phyloP scores from a whole-genome alignment of 2,329 filamentous ascomycete species.

The Plectosphaerella sp. region DNA sequence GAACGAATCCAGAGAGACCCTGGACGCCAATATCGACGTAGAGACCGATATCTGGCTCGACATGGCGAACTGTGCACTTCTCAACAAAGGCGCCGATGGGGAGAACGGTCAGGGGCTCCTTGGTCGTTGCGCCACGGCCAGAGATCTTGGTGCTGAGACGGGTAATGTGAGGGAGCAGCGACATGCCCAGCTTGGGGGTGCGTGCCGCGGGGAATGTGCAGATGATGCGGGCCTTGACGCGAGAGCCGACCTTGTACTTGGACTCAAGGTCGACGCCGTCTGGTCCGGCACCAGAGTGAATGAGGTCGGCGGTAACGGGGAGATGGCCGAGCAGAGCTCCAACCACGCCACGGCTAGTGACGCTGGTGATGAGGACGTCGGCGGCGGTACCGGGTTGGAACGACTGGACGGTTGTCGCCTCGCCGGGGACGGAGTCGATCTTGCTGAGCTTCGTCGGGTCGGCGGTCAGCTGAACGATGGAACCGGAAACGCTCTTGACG shows the following conservation, averaged over 20 bases:
- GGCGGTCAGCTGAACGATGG: slow-evolving; percentile 81
- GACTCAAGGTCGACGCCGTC: slow-evolving; percentile 66
- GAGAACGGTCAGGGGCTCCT: slow-evolving; percentile 52
- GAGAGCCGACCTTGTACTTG: slow-evolving; percentile 78
- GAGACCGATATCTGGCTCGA: slow-evolving; percentile 75
- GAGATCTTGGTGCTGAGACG: slow-evolving; percentile 50
- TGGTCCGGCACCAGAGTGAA: slow-evolving; percentile 78
- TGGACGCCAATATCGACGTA: slow-evolving; percentile 64
- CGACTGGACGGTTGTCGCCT: slow-evolving; percentile 81
- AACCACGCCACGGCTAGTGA: slow-evolving; percentile 67
- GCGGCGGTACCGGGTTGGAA: slow-evolving; percentile 91
- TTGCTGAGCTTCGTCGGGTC: slow-evolving; percentile 66
- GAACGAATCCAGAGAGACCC: slow-evolving; percentile 80
- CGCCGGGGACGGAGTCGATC: slow-evolving; percentile 59
- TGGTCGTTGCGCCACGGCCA: slow-evolving; percentile 33
- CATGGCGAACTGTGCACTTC: slow-evolving; percentile 72
- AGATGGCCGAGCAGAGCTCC: slow-evolving; percentile 92
- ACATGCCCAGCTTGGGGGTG: slow-evolving; percentile 80
- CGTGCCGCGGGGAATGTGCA: slow-evolving; percentile 80
- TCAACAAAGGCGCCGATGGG: slow-evolving; percentile 73
- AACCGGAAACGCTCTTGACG: slow-evolving; percentile 71
- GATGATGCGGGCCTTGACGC: slow-evolving; percentile 80
- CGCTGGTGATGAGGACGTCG: slow-evolving; percentile 76
- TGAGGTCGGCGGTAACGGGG: slow-evolving; percentile 83
- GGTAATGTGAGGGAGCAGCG: slow-evolving; percentile 78